phyloP scores from a whole-genome alignment of 78 protist genomes.

The Protostelium mycophagum region DNA sequence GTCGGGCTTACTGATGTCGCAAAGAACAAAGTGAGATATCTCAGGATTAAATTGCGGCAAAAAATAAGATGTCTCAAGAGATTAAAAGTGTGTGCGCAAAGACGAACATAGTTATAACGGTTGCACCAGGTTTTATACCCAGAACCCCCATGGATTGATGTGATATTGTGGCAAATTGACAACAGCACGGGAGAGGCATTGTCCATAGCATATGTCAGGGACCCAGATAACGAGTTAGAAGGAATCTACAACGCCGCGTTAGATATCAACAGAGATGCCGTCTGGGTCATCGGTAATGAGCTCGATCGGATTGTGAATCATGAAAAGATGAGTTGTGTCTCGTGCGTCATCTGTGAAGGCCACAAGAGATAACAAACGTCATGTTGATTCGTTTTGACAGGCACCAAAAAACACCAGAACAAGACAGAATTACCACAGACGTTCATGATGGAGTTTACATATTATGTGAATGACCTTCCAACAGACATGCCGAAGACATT shows the following conservation, averaged over 20 bases:
- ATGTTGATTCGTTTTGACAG: too few species aligned
- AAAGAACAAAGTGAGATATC: neutral
- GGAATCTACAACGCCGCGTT: neutral
- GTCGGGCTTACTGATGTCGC: neutral
- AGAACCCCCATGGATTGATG: neutral
- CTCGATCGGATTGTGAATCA: too few species aligned
- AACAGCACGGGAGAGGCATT: neutral
- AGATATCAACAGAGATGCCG: neutral
- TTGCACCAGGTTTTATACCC: neutral
- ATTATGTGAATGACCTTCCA: neutral
- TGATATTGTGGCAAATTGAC: neutral
- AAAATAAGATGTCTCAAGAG: too few species aligned
- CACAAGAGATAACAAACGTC: too few species aligned
- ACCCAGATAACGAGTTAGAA: neutral
- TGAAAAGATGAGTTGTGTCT: too few species aligned
- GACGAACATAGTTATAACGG: too few species aligned
- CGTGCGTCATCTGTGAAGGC: too few species aligned
- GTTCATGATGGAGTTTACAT: neutral
- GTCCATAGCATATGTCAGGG: neutral
- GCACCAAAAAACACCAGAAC: too few species aligned
- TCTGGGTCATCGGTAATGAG: neutral
- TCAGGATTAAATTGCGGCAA: too few species aligned
- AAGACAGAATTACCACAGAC: neutral
- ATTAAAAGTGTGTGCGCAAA: too few species aligned
- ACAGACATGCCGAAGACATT: neutral